Evolutionary conservation across 805 yeast species (phyloP).

Genomic region (Candida ovalis): DNA sequence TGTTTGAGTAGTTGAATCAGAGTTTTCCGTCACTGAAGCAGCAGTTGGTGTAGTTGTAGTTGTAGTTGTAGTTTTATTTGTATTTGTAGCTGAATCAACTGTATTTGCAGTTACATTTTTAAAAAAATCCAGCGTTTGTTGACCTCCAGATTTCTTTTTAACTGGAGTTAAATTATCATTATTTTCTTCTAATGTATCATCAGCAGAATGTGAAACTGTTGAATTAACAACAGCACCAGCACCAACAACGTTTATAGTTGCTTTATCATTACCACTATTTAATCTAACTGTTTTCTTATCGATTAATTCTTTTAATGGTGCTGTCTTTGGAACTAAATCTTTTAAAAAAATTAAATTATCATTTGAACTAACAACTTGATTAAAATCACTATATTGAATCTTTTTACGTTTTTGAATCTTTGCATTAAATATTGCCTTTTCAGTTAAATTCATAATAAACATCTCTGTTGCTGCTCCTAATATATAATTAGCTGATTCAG

Average conservation of each 20-base stretch:
- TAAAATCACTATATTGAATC: slow-evolving; percentile 66
- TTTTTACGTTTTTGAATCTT: slow-evolving; percentile 64
- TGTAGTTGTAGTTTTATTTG: neutral
- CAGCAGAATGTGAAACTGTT: slow-evolving; percentile 9
- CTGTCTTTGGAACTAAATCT: slow-evolving; percentile 65
- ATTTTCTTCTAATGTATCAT: neutral
- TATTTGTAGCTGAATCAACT: slow-evolving; percentile 2
- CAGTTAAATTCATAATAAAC: slow-evolving; percentile 65
- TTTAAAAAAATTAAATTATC: slow-evolving; percentile 61
- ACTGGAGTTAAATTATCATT: slow-evolving; percentile 1
- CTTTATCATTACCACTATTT: neutral
- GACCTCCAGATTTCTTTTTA: slow-evolving; percentile 9
- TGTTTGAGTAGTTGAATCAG: neutral
- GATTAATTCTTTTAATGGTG: slow-evolving; percentile 45
- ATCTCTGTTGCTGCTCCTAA: slow-evolving; percentile 76
- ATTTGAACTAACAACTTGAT: slow-evolving; percentile 54
- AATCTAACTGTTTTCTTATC: slow-evolving; percentile 37
- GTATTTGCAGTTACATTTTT: slow-evolving; percentile 5
- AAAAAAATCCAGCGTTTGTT: slow-evolving; percentile 13
- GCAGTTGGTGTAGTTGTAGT: neutral
- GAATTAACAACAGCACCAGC: slow-evolving; percentile 1
- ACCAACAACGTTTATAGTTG: slow-evolving; percentile 5
- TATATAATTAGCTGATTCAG: slow-evolving; percentile 69
- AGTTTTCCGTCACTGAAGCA: neutral
- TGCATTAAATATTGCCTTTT: slow-evolving; percentile 65